Conservation (phyloP, 805 yeast genomes). For the Ogataea ramenticola region DNA sequence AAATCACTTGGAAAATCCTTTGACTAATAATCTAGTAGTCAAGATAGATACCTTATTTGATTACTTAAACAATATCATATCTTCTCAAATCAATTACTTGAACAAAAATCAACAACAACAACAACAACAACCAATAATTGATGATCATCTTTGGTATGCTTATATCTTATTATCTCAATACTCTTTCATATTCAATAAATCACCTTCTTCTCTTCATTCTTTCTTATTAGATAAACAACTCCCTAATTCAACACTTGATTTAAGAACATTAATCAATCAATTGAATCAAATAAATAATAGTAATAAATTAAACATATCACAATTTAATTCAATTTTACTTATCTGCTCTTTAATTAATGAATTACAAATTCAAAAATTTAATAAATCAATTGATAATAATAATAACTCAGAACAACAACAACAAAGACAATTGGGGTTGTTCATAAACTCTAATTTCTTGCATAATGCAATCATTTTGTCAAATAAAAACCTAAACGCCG, state of each 20-base stretch:
- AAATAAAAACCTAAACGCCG: constrained; percentile 33
- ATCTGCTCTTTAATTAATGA: constrained; percentile 27
- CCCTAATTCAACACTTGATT: constrained; percentile 11
- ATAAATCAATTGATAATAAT: constrained; percentile 25
- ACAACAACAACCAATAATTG: not conserved
- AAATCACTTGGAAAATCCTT: constrained; percentile 14
- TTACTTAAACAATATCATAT: constrained; percentile 40
- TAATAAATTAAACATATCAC: not conserved
- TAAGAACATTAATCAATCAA: constrained; percentile 16
- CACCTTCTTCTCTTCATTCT: constrained; percentile 32
- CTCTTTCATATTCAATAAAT: constrained; percentile 29
- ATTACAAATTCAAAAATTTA: constrained; percentile 22
- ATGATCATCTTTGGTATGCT: constrained; percentile 37
- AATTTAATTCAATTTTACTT: constrained; percentile 16
- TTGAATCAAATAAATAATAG: constrained; percentile 11
- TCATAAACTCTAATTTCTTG: too few relatives aligned
- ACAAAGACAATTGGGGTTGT: too few relatives aligned
- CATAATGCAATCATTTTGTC: constrained; percentile 49
- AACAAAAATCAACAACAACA: constrained; percentile 10
- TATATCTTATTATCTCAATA: constrained; percentile 39
- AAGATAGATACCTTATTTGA: constrained; percentile 41
- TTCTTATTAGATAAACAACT: constrained; percentile 20
- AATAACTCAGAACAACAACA: too few relatives aligned
- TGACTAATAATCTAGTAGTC: constrained; percentile 14
- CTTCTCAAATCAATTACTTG: constrained; percentile 32